phyloP scores from a whole-genome alignment of 257 asterid species.

The Penstemon barbatus region DNA sequence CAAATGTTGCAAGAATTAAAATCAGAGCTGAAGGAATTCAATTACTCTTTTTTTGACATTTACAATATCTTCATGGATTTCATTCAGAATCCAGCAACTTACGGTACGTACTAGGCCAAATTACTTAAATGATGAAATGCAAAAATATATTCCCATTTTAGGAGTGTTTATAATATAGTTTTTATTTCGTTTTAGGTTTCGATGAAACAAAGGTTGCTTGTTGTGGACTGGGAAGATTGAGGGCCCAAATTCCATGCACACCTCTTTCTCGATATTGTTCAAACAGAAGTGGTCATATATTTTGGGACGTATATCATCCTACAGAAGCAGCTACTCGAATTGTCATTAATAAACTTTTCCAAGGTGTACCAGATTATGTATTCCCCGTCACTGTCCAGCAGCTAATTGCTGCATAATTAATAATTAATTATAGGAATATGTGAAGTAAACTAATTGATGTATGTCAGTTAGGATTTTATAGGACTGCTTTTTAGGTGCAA shows the following conservation, averaged over 20 bases:
- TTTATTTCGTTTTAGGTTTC: constrained; percentile 43
- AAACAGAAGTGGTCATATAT: constrained; percentile 52
- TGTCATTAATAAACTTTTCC: constrained; percentile 39
- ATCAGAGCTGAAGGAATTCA: constrained; percentile 45
- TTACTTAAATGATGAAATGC: not conserved
- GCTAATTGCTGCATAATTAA: constrained; percentile 38
- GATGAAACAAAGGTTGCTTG: constrained; percentile 67
- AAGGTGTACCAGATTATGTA: constrained; percentile 34
- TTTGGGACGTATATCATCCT: constrained; percentile 90
- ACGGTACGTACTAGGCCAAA: constrained; percentile 41
- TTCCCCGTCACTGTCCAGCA: constrained; percentile 57
- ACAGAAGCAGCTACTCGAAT: constrained; percentile 57
- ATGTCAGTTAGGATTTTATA: no score
- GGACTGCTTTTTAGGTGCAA: no score
- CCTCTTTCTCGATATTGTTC: constrained; percentile 56
- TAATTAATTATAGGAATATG: no score
- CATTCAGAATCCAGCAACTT: constrained; percentile 45
- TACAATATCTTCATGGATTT: constrained; percentile 42
- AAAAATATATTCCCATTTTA: no score
- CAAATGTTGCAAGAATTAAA: constrained; percentile 49
- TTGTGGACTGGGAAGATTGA: constrained; percentile 75
- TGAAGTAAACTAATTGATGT: no score
- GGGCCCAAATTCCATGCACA: constrained; percentile 65
- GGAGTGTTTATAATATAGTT: not conserved
- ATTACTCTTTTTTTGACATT: constrained; percentile 54